Base-by-base conservation (phyloP, 129 eudicot species). In the Gnaphalium uliginosum region DNA sequence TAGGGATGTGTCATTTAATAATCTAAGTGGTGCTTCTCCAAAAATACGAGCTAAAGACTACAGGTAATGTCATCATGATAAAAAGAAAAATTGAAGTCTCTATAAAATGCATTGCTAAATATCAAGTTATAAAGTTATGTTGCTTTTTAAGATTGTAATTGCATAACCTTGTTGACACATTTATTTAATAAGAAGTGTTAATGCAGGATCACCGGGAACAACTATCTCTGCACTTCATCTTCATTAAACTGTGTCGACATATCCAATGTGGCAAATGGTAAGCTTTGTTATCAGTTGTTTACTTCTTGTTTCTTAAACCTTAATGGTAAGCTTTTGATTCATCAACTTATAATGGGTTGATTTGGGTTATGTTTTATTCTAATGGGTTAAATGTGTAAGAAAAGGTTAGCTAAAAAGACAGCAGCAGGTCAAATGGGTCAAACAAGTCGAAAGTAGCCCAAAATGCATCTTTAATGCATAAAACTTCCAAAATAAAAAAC, bases 1-100 rank as follows among this genome's bases (percentile, higher is more conserved):
- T 77, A 94, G 99, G 97, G 99, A 94, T 69, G 86, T 94, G 35
- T 94, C 99, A 0, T 89, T 84, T 66, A 94, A 94, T 79, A 91
- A 94, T 81, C 90, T 94, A 25, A 91, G 93, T 64, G 99, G 99
- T 43, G 85, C 96, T 6, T 82, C 88, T 26, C 97, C 99, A 60
- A 84, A 77, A 74, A 94, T 94, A 69, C 83, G 82, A 68, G 97
- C 97, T 67, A 89, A 91, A 79, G 97, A 83, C 78, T 94, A 91
- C 80, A 89, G 96, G 99, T 89, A 73, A 50, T 9, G 19, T 66
- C 65, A 23, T 33, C 43, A 17, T 67, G 43, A 51, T 76, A 35
- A 53, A 32, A 15, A 17, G 2, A 23, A 23, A 50, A 46, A n/a
- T 0, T 19, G 35, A 13, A 21, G 5, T 37, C 57, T 24, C 23